Base-by-base conservation (phyloP, 139 green algal genomes). In the Haematococcus lacustris region DNA sequence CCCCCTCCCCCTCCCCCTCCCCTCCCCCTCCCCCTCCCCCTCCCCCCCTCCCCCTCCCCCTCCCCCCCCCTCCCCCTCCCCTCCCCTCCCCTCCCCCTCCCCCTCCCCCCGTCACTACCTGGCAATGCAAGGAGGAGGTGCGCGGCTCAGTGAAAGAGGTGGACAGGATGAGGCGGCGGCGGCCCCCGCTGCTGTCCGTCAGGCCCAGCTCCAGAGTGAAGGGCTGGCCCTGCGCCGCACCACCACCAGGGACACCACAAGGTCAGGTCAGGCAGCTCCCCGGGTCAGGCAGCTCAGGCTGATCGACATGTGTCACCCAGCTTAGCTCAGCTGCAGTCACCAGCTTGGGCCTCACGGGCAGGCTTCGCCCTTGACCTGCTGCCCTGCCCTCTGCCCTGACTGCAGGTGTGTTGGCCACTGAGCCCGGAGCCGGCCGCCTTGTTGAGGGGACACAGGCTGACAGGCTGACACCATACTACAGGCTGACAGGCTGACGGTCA, bases 111-210 rank as follows among this genome's bases (percentile, higher is more conserved):
- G 6, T 21, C 9, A 39, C 2, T 50, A 78, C 71, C 76, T 81
- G 76, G 37, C 69, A 74, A 65, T 83, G 78, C 73, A 79, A 53
- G 34, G 69, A 73, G 23, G 78, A 73, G 51, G 47, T 41, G 39
- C 74, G 74, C 9, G 73, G 43, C 39, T 83, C 78, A 1, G 73
- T 70, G 41, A 83, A 83, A 30, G 78, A 79, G 2, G 73, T 70
- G 26, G 78, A 83, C 32, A 83, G 51, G 32, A 83, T 68, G 28
- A 83, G 33, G 37, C 78, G 73, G 26, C 78, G 68, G 5, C 73
- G 68, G 3, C 73, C 71, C n/a, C 61, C 69, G 3, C 21, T 43
- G 1, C 33, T 39, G 70, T 83, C 78, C 25, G 59, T 75, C n/a
- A 79, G 3, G 0, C 41, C 69, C 57, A 78, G 61, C 73, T 83